Evolutionary conservation across 768 basidiomycete genomes (phyloP), one percentile per base, ranked within the genome.

Genomic region (Leccinum barrowsii): DNA sequence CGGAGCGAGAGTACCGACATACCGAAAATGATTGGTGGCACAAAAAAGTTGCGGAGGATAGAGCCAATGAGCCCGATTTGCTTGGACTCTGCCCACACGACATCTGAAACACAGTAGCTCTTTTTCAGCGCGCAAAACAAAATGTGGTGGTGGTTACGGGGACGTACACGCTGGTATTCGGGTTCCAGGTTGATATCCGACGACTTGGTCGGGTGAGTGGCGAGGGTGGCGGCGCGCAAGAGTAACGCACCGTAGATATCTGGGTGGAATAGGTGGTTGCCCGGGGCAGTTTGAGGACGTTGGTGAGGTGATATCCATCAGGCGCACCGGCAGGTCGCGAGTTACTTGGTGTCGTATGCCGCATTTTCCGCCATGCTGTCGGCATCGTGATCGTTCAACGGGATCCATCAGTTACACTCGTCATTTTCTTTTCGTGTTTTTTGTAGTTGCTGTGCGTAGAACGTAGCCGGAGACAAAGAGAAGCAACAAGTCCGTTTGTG

Each of bases 21-120:
- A 85, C 85, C 80, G 60, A 93, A 92, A 11, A 92, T 86, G 24
- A 92, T 78, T 0, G 90, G 87, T 0, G 91, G 90, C 10, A 93
- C 81, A 56, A 89, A 90, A 59, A 85, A 90, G 66, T 91, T 90
- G 46, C 86, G 84, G 60, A 89, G 82, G 12, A 92, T 78, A 2
- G 87, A 89, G 68, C 91, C 91, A 44, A 93, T 84, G 26, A 93
- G 77, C 1, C 83, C 82, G 21, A 85, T 81, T 69, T 91, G 89
- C 70, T 92, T 91, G 3, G 76, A 63, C 59, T 89, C 86, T 0
- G 87, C 78, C 91, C 90, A 93, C 1, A 93, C 91, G 37, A 92
- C 83, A 48, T 85, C 89, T 89, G 52, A 11, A 6, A 13, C 1
- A 28, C 21, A 2, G 26, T 32, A 28, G 28, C 28, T 28, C 28